Base-by-base conservation (phyloP, 805 yeast genomes). In the Peterozyma toletana region DNA sequence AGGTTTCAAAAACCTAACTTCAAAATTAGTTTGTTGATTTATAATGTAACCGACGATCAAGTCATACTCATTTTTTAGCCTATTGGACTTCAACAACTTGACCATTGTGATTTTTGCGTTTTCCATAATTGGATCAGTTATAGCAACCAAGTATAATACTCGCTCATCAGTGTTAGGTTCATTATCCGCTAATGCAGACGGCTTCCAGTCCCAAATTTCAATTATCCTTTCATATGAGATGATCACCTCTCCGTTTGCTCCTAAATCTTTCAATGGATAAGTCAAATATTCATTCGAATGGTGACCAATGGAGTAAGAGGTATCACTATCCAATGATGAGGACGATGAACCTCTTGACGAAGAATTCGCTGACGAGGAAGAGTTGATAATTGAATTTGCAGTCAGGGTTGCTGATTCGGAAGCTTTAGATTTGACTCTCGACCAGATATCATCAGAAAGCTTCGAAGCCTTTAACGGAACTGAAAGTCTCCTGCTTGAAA, bases 191-290 rank as follows among this genome's bases (percentile, higher is more conserved):
- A 37, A 1, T 2, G 50, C 46, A 7, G 56, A 50, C 2, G 64
- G 65, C 2, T 46, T 27, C 73, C 73, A 66, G 43, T 67, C 71
- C 70, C 71, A 69, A 7, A 68, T 56, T 40, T 67, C 66, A 13
- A 69, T 51, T 1, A 51, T 35, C 42, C 56, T 52, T 3, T 51
- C 50, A 39, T 50, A 58, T 0, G 55, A 60, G 2, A 62, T 33
- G 16, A 66, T 50, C 0, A 69, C 42, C 43, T 69, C 73, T 2
- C 73, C 72, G 42, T 61, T 55, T 7, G 43, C n/a, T 0, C 73
- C 73, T 44, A 65, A 59, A 41, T 61, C 67, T 37, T 48, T 51
- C 40, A 30, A 17, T 7, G 45, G 45, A 18, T 42, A 42, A 2
- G 11, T 5, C 27, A 21, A 21, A 7, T 21, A 5, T 4, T 21